A percentile compares a stretch with the other conserved stretches of the same genome.
Conservation (phyloP, 2,329 filamentous ascomycete genomes). For the Fusarium agapanthi region DNA sequence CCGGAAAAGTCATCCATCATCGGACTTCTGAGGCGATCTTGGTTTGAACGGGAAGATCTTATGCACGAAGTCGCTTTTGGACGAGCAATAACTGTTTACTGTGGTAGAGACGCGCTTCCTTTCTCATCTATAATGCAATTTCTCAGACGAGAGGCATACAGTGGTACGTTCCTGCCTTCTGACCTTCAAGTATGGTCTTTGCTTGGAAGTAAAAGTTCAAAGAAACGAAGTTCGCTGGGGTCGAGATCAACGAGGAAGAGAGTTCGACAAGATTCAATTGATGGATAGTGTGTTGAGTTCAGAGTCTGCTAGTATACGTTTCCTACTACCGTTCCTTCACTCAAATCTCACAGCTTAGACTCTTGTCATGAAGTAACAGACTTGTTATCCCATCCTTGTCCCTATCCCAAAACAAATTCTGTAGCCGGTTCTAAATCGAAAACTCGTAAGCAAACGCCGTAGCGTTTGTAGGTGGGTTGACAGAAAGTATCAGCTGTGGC, state of each 20-base stretch:
- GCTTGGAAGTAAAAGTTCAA: background rate
- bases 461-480: background rate
- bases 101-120: background rate
- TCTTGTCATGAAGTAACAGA: background rate
- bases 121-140: background rate
- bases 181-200: background rate
- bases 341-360: fast-evolving
- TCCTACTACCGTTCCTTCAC: fast-evolving
- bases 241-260: background rate
- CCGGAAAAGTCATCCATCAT: background rate
- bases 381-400: background rate
- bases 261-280: background rate
- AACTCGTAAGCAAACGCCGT: background rate
- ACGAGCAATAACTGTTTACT: background rate
- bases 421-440: background rate
- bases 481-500: background rate
- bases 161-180: background rate
- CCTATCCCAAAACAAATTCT: background rate
- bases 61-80: background rate
- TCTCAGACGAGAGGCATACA: background rate
- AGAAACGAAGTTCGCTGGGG: background rate
- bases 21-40: background rate
- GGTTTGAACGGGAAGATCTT: background rate
- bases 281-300: background rate
- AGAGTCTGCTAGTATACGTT: too few relatives aligned